Conservation (phyloP, 306 rosid genomes). For the Betula pendula region DNA sequence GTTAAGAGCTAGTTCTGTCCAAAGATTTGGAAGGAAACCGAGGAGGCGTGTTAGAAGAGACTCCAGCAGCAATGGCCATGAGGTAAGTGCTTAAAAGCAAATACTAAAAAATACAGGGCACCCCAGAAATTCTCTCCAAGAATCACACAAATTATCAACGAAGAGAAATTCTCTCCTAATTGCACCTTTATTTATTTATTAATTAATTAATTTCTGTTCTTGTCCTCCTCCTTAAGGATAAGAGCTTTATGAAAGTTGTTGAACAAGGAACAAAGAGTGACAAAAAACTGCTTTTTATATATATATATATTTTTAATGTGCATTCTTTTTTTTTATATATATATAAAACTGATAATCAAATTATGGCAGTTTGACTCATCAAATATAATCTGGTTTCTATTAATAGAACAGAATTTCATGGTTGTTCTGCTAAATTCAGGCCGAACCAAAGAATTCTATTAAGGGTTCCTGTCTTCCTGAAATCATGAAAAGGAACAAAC, state of each 20-base stretch:
- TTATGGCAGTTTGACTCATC: not conserved
- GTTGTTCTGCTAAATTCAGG: constrained; percentile 9
- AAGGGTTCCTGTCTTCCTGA: not conserved
- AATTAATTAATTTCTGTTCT: not conserved
- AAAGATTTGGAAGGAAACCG: constrained; percentile 76
- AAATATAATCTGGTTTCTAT: constrained; percentile 25
- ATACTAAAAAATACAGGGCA: constrained; percentile 5
- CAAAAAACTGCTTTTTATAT: constrained; percentile 24
- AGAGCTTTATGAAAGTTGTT: constrained; percentile 7
- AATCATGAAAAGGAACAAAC: not conserved
- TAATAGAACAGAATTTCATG: constrained; percentile 37
- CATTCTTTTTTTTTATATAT: too few relatives aligned
- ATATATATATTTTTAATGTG: not conserved
- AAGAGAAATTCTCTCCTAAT: not conserved
- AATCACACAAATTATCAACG: not conserved
- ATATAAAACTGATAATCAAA: not conserved
- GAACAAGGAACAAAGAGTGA: constrained; percentile 13
- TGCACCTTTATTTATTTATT: not conserved
- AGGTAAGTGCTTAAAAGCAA: constrained; percentile 50
- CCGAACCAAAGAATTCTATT: not conserved
- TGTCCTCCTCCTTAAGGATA: constrained; percentile 3
- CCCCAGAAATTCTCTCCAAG: constrained; percentile 15
- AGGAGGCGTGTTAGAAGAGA: constrained; percentile 72
- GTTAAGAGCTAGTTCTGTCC: constrained; percentile 72
- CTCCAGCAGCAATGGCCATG: constrained; percentile 87